Conservation (phyloP, 2,329 filamentous ascomycete species). For the Colletotrichum cereale region DNA sequence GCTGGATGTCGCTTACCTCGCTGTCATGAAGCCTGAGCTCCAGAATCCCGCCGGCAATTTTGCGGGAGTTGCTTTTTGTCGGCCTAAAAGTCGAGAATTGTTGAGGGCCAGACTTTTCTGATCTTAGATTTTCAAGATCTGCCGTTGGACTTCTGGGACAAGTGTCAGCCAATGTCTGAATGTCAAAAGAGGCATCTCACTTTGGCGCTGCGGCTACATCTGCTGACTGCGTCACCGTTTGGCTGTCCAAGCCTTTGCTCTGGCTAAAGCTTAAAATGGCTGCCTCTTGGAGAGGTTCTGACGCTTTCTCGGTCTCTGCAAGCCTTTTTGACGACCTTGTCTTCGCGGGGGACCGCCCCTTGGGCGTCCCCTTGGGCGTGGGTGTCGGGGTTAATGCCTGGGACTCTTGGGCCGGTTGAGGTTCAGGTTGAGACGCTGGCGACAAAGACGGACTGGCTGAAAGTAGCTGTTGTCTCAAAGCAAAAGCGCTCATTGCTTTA, state of each 20-base stretch:
- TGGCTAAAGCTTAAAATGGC: neutral
- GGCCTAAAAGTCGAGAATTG: slow-evolving; percentile 62
- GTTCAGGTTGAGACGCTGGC: slow-evolving; percentile 22
- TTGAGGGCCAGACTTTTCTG: slow-evolving; percentile 9
- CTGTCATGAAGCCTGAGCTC: slow-evolving; percentile 60
- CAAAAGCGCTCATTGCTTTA: slow-evolving; percentile 59
- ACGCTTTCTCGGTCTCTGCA: slow-evolving; percentile 2
- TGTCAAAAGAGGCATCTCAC: neutral
- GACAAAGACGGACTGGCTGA: slow-evolving; percentile 33
- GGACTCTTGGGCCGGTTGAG: neutral
- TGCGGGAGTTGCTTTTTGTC: slow-evolving; percentile 58
- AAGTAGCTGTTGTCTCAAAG: slow-evolving; percentile 54
- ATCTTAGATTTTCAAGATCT: neutral
- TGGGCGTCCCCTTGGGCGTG: slow-evolving; percentile 18
- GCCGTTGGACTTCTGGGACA: neutral
- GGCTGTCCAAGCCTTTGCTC: neutral
- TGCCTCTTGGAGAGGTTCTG: neutral
- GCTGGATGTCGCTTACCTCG: slow-evolving; percentile 55
- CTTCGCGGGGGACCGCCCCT: slow-evolving; percentile 13
- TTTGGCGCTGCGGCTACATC: neutral
- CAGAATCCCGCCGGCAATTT: slow-evolving; percentile 54
- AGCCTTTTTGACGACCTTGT: slow-evolving; percentile 14
- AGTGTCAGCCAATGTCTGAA: neutral
- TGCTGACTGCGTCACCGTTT: neutral
- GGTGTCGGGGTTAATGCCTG: slow-evolving; percentile 14